Conservation (phyloP, 371 early-diverging fungal species). For the Mortierella sp. region DNA sequence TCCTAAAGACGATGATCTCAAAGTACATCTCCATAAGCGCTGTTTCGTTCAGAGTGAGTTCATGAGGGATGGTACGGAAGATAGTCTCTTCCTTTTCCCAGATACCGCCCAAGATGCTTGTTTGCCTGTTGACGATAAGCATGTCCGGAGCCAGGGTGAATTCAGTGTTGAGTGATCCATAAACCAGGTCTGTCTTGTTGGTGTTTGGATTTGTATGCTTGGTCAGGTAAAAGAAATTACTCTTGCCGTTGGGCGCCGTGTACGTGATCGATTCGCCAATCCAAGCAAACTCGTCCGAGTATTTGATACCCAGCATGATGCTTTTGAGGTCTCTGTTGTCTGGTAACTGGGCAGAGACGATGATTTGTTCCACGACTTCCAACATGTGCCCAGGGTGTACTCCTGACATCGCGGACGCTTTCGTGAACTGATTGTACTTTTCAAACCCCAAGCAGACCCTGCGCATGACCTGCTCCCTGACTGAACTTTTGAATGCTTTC, state of each 20-base stretch:
- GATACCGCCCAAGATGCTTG: slow-evolving; percentile 5
- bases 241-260: slow-evolving; percentile 9
- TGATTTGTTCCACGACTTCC: slow-evolving; percentile 9
- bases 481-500: slow-evolving; percentile 2
- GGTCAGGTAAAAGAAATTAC: slow-evolving; percentile 14
- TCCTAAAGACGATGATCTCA: slow-evolving; percentile 24
- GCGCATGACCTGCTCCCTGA: neutral
- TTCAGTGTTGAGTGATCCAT: slow-evolving; percentile 7
- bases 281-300: slow-evolving; percentile 29
- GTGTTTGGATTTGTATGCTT: slow-evolving; percentile 15
- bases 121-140: slow-evolving; percentile 17
- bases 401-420: neutral
- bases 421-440: slow-evolving; percentile 11
- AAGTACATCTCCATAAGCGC: slow-evolving; percentile 25
- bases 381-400: slow-evolving; percentile 2
- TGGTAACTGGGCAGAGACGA: slow-evolving; percentile 11
- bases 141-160: slow-evolving; percentile 25
- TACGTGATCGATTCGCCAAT: slow-evolving; percentile 24
- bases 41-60: slow-evolving; percentile 23
- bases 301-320: slow-evolving; percentile 23
- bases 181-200: slow-evolving; percentile 9
- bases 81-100: slow-evolving; percentile 7
- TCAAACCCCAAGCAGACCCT: slow-evolving; percentile 31
- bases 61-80: slow-evolving; percentile 19
- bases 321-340: slow-evolving; percentile 15